Percentiles rank a stretch among this genome's conserved stretches.
Conservation (phyloP, 129 eudicot genomes). For the Gnaphalium uliginosum region DNA sequence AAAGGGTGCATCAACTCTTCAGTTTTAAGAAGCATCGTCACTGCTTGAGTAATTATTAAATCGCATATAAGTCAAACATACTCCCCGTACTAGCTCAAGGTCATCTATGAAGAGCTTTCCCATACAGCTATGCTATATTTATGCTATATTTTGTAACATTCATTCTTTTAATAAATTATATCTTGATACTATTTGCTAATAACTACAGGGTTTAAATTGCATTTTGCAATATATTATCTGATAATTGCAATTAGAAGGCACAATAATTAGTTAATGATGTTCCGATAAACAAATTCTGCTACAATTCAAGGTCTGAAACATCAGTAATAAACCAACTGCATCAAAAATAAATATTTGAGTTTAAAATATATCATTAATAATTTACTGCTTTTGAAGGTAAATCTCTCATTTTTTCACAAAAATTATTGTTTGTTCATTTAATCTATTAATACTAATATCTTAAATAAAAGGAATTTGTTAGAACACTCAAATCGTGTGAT, state of each 20-base stretch:
- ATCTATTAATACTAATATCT: not conserved
- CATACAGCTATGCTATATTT: not conserved
- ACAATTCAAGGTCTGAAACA: not conserved
- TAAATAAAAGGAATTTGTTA: not conserved
- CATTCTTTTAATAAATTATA: not conserved
- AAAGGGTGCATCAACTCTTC: not conserved
- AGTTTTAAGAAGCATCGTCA: not conserved
- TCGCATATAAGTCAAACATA: not conserved
- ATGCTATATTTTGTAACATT: not conserved
- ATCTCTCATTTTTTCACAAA: not conserved
- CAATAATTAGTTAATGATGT: not conserved
- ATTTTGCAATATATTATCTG: not conserved
- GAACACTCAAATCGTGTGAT: not conserved
- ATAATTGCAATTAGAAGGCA: not conserved
- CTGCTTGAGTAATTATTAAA: not conserved
- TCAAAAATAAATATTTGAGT: not conserved
- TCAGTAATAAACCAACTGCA: not conserved
- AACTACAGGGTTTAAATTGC: not conserved
- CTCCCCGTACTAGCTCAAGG: not conserved
- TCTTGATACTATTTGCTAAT: not conserved
- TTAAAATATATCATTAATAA: not conserved
- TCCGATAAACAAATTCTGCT: not conserved
- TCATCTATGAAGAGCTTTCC: not conserved
- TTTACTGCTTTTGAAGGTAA: not conserved
- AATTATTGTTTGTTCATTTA: not conserved